phyloP scores from a whole-genome alignment of 2,329 filamentous ascomycete genomes.

The Didymella segeticola region DNA sequence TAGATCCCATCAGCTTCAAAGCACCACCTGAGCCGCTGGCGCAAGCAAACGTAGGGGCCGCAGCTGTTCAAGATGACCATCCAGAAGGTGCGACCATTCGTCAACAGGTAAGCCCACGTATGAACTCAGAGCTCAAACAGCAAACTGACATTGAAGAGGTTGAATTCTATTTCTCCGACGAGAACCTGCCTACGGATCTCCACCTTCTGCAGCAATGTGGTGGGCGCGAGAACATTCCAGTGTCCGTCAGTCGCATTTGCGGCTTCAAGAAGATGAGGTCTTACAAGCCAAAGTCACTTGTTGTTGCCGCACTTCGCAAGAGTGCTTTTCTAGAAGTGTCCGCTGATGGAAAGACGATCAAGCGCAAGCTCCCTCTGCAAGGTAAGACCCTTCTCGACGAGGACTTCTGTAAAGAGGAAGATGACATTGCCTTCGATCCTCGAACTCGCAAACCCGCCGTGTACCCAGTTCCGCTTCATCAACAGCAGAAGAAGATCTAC shows the following conservation, averaged over 20 bases:
- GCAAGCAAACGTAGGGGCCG: not conserved
- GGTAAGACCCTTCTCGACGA: conserved; percentile 40
- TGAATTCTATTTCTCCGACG: conserved; percentile 59
- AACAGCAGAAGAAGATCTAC: conserved; percentile 39
- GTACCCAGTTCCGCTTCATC: conserved; percentile 32
- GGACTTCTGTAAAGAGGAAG: conserved; percentile 30
- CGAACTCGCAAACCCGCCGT: conserved; percentile 29
- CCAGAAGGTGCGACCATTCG: conserved; percentile 39
- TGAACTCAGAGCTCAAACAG: not conserved
- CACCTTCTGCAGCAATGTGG: conserved; percentile 53
- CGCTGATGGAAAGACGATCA: conserved; percentile 51
- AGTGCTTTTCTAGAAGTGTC: conserved; percentile 53
- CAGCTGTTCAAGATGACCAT: conserved; percentile 23
- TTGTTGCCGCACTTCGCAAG: conserved; percentile 52
- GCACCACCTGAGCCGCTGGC: conserved; percentile 1
- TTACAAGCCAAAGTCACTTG: conserved; percentile 49
- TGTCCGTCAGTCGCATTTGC: conserved; percentile 53
- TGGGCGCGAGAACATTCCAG: conserved; percentile 51
- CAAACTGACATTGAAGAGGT: conserved; percentile 45
- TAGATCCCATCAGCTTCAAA: not conserved
- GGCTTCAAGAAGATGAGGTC: conserved; percentile 56
- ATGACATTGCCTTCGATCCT: conserved; percentile 43
- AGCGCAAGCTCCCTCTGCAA: conserved; percentile 51
- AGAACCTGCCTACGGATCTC: conserved; percentile 53
- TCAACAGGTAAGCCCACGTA: conserved; percentile 30